Base-by-base conservation (phyloP, 352 stramenopile genomes). In the Pythium guiyangense region DNA sequence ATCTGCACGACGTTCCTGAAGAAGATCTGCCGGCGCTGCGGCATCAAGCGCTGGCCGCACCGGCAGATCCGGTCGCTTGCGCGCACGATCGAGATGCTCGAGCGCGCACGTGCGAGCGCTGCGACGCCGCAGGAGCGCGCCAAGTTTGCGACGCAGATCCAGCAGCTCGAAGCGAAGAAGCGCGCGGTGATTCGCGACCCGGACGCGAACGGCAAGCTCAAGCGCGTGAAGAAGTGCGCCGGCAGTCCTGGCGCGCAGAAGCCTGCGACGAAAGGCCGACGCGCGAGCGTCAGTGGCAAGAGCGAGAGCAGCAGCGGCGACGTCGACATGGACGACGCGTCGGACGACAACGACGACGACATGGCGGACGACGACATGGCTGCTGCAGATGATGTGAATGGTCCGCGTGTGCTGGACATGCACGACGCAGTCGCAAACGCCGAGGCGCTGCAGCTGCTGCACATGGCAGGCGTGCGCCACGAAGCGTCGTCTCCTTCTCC, bases 1-100 rank as follows among this genome's bases (percentile, higher is more conserved):
- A 91, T 93, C 67, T 93, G 84, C 57, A 80, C 79, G n/a, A 93
- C 84, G 34, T 58, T 91, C 34, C 69, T 93, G 57, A 93, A 93
- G 69, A 92, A 91, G 65, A 90, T 90, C 54, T 94, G 84, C 52
- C 73, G 84, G 2, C 81, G 81, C 34, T 72, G 90, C 49, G 81
- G 81, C 43, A 94, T 94, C 62, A 79, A 90, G 56, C 77, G 84
- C 35, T 94, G 84, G 84, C 84, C 84, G 18, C 81, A 92, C 57
- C 81, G 81, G 26, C 84, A 94, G 66, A 92, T 94, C 66, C 79
- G 81, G 39, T 86, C 70, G 43, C 56, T 93, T 40, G 77, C 89
- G 58, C 91, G 91, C 64, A 91, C 78, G 58, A 91, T 93, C 49
- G 79, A 90, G 47, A 86, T 89, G 79, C 59, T 92, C 47, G 72